A percentile compares a stretch with the other conserved stretches of the same genome.
phyloP scores from a whole-genome alignment of 441 rosid species.

The Populus hybrid region DNA sequence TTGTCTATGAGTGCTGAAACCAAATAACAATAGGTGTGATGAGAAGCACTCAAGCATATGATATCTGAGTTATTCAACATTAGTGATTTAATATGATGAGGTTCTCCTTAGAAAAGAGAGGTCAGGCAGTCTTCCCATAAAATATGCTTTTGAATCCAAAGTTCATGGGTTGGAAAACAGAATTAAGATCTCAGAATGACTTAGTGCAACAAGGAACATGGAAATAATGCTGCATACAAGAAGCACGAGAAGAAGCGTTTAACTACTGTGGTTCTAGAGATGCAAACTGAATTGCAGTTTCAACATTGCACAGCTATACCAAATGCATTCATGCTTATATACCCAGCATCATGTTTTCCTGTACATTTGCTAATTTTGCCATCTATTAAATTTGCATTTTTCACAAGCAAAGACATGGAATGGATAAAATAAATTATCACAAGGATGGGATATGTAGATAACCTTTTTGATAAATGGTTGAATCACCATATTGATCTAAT shows the following conservation, averaged over 20 bases:
- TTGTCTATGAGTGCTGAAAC: background rate
- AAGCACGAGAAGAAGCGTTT: background rate
- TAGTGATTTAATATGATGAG: background rate
- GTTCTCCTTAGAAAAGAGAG: background rate
- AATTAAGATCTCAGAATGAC: background rate
- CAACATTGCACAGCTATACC: background rate
- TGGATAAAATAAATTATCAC: background rate
- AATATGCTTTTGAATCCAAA: background rate
- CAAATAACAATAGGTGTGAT: background rate
- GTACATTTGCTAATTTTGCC: background rate
- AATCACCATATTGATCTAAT: background rate
- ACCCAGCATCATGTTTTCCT: background rate
- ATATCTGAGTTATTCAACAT: background rate
- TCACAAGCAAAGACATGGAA: background rate
- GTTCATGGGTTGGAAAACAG: background rate
- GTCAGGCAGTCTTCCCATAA: background rate
- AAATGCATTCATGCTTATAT: no score
- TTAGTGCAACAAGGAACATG: background rate
- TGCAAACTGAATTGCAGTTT: background rate
- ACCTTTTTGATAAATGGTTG: constrained; percentile 68
- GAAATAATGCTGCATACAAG: background rate
- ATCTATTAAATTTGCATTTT: no score
- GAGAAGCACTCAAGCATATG: background rate
- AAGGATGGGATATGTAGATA: background rate
- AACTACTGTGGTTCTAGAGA: background rate